Evolutionary conservation across 2,329 filamentous ascomycete species (phyloP).

Genomic region (Fusarium redolens): DNA sequence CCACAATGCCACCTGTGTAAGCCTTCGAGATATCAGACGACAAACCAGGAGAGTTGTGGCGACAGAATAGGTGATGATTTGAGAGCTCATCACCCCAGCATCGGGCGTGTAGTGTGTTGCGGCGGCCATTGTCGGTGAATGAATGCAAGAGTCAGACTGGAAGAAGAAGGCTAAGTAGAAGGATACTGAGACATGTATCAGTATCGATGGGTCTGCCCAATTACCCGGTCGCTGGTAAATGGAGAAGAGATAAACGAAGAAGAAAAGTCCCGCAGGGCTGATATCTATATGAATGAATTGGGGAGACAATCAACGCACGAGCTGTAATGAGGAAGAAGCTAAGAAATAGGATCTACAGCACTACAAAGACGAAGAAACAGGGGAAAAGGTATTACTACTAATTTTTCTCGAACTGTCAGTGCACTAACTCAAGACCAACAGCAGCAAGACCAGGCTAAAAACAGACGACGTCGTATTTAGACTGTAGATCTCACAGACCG

Average conservation of each 20-base stretch:
- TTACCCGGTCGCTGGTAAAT: not conserved
- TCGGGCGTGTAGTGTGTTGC: constrained; percentile 10
- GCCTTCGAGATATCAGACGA: constrained; percentile 23
- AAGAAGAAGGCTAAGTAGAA: not conserved
- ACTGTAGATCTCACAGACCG: constrained; percentile 20
- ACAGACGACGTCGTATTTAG: not conserved
- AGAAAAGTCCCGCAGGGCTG: not conserved
- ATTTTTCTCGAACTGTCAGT: not conserved
- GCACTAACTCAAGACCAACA: constrained; percentile 7
- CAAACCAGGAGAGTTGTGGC: constrained; percentile 16
- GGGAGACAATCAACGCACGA: not conserved
- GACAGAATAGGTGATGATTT: constrained; percentile 19
- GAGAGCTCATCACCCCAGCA: constrained; percentile 24
- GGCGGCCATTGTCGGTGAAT: not conserved
- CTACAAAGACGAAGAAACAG: not conserved
- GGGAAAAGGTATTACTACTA: not conserved
- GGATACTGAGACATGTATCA: not conserved
- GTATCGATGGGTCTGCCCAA: not conserved
- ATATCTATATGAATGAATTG: not conserved
- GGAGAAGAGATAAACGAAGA: not conserved
- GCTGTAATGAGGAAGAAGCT: not conserved
- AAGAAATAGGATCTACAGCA: not conserved
- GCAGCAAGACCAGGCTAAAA: not conserved
- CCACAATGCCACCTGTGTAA: constrained; percentile 23
- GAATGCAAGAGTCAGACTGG: not conserved